These are phyloP conservation scores for Tylopilus sp. DNA, from an alignment of 1,284 basidiomycete genomes.

Conservation along the genomic window DNA sequence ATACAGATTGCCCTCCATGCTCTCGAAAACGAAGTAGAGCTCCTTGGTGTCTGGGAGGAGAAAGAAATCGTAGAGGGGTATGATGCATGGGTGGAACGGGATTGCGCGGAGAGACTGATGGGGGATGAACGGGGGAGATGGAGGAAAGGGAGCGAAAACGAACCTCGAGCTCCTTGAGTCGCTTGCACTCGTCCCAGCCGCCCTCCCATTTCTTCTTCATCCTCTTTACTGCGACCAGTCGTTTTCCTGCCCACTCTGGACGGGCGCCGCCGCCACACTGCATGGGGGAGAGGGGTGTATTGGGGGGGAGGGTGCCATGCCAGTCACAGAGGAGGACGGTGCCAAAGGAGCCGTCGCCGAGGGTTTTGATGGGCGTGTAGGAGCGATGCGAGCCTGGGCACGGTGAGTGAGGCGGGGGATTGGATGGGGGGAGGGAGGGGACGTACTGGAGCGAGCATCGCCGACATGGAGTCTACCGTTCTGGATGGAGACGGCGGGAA, in stretches of 20 bases:
- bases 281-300: slow-evolving; percentile 85
- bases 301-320: slow-evolving; percentile 90
- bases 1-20: slow-evolving; percentile 99
- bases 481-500: slow-evolving; percentile 68
- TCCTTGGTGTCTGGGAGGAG: slow-evolving; percentile 89
- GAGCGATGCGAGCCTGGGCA: slow-evolving; percentile 51
- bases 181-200: slow-evolving; percentile 95
- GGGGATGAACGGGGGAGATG: slow-evolving; percentile 11
- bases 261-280: slow-evolving; percentile 83
- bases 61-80: slow-evolving; percentile 98
- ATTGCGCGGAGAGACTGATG: slow-evolving; percentile 86
- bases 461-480: slow-evolving; percentile 66
- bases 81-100: slow-evolving; percentile 94
- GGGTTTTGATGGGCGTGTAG: slow-evolving; percentile 75
- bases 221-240: slow-evolving; percentile 94
- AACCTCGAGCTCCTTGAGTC: slow-evolving; percentile 94
- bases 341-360: slow-evolving; percentile 96
- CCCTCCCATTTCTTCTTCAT: slow-evolving; percentile 98
- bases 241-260: slow-evolving; percentile 91
- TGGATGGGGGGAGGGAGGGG: slow-evolving; percentile 11
- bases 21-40: slow-evolving; percentile 99
- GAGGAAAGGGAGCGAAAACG: slow-evolving; percentile 28
- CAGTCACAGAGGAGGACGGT: slow-evolving; percentile 99
- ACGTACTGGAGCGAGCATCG: slow-evolving; percentile 62
- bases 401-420: slow-evolving; percentile 3